Evolutionary conservation across 306 rosid genomes (phyloP), one percentile per base, ranked within the genome.

Genomic region (Rosa lucieae): DNA sequence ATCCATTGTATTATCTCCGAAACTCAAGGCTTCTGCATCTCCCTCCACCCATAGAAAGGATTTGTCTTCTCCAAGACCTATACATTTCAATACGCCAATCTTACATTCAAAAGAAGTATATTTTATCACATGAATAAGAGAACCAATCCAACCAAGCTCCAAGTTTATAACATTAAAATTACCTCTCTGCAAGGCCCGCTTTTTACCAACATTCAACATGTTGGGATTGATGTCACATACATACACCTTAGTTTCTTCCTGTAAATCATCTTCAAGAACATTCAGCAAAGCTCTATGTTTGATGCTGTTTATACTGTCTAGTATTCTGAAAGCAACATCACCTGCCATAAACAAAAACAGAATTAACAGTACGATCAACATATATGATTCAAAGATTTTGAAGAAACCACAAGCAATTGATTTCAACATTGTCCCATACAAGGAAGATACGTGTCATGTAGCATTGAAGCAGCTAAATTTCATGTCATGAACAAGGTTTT

Each of bases 311-410:
- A 91, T 82, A 69, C 78, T 72, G 67, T 93, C 97, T 71, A 91
- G 75, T 85, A 96, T 93, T 85, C 97, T 86, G 80, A 95, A 93
- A 87, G 99, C 96, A 84, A 95, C 96, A 86, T 96, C 99, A 78
- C 99, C 98, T 96, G 90, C 66, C 29, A 75, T 76, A 29, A 89
- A 79, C 44, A 79, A 5, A 49, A 74, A 35, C 20, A 37, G 23
- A 91, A 70, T 20, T 7, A 56, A 29, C 15, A 20, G 67, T 14
- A 55, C n/a, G 66, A 68, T 49, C 80, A 73, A 62, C 65, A 43
- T 53, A 55, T 12, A 8, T 1, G 15, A 23, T 26, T 21, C 20
- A 69, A 39, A 43, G 67, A 56, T 51, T 62, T 39, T 43, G 12
- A 79, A 47, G 12, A 3, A 39, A 18, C 1, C 21, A 10, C 66